Conservation (phyloP, 2,329 filamentous ascomycete genomes). For the Elsinoe ampelina region DNA sequence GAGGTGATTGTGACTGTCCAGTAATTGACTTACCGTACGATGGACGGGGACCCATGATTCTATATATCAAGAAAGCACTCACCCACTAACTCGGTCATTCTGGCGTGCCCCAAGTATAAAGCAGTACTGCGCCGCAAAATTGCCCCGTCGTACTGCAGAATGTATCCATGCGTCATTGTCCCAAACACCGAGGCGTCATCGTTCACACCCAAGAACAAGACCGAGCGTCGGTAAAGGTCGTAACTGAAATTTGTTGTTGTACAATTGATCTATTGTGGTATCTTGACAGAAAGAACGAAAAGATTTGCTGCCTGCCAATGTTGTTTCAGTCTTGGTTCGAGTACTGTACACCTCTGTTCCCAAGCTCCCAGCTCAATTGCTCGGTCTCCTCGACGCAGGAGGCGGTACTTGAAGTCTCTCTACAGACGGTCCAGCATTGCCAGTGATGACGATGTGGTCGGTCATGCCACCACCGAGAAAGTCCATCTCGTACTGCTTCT, state of each 20-base stretch:
- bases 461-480: neutral
- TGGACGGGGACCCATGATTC: neutral
- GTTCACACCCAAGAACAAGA: neutral
- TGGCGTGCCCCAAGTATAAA: too few relatives aligned
- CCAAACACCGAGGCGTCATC: neutral
- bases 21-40: neutral
- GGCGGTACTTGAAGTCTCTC: neutral
- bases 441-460: slow-evolving; percentile 5
- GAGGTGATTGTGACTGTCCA: neutral
- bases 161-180: slow-evolving; percentile 17
- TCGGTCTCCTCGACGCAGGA: neutral
- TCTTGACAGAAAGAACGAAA: neutral
- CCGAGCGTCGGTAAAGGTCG: neutral
- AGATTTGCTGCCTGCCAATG: neutral
- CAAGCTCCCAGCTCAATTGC: neutral
- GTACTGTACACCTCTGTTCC: neutral
- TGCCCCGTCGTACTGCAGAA: neutral
- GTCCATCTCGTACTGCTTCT: slow-evolving; percentile 12
- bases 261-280: neutral
- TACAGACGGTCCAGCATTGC: neutral
- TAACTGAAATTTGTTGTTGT: too few relatives aligned
- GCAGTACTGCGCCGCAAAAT: neutral
- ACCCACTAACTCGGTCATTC: too few relatives aligned
- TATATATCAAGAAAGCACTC: neutral
- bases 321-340: neutral